phyloP scores from a whole-genome alignment of 2,329 filamentous ascomycete genomes.

The Colletotrichum graminicola region DNA sequence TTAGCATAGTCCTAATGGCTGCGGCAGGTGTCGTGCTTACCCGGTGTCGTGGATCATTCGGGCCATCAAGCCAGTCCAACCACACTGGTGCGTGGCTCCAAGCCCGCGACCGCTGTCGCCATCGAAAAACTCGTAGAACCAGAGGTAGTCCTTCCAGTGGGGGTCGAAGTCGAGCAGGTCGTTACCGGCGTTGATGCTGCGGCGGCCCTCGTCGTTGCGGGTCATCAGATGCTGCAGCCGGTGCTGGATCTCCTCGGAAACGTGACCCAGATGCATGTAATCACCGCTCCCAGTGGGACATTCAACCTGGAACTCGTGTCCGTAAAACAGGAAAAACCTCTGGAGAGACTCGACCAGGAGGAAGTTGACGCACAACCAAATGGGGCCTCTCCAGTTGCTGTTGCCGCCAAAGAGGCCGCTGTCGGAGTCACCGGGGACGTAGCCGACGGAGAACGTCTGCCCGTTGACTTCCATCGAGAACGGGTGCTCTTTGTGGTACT shows the following conservation, averaged over 20 bases:
- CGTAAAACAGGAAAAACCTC: conserved; percentile 96
- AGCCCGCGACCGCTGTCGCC: conserved; percentile 90
- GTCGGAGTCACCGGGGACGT: conserved; percentile 96
- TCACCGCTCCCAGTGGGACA: conserved; percentile 95
- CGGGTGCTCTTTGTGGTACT: conserved; percentile 89
- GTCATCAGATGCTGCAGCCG: conserved; percentile 92
- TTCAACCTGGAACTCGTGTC: conserved; percentile 87
- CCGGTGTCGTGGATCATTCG: conserved; percentile 98
- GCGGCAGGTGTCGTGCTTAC: conserved; percentile 65
- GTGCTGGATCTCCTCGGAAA: conserved; percentile 95
- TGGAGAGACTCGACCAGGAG: conserved; percentile 94
- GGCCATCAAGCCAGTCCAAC: conserved; percentile 95
- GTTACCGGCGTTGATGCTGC: conserved; percentile 88
- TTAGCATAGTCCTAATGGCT: conserved; percentile 2
- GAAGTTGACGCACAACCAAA: conserved; percentile 98
- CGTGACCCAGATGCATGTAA: conserved; percentile 94
- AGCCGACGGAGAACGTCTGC: conserved; percentile 87
- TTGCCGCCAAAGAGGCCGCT: conserved; percentile 96
- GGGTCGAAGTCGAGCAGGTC: conserved; percentile 91
- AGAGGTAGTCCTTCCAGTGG: conserved; percentile 92
- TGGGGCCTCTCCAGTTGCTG: conserved; percentile 96
- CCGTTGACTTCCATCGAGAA: conserved; percentile 97
- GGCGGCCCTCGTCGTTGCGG: conserved; percentile 84
- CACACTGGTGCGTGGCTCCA: conserved; percentile 93
- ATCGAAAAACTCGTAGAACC: conserved; percentile 99